Percentiles rank a stretch among this genome's conserved stretches.
Evolutionary conservation across 805 yeast genomes (phyloP).

Genomic region (Peterozyma xylosa): DNA sequence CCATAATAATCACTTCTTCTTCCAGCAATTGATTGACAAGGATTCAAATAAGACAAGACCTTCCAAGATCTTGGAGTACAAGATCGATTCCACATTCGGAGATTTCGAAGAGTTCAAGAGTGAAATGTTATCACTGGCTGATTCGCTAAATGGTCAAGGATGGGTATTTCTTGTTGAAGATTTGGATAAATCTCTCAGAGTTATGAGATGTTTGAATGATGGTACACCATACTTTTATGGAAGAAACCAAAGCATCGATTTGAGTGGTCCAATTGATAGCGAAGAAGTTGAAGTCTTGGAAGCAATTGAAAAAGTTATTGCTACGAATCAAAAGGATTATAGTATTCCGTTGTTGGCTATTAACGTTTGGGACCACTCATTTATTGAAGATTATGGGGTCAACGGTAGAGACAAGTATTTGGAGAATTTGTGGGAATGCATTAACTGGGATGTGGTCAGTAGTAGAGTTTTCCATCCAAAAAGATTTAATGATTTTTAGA

Average conservation of each 20-base stretch:
- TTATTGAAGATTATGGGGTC: constrained; percentile 76
- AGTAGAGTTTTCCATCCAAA: constrained; percentile 20
- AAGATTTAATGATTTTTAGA: constrained; percentile 4
- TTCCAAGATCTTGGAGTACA: constrained; percentile 16
- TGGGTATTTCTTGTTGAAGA: constrained; percentile 70
- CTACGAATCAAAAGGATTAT: constrained; percentile 42
- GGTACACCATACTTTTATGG: constrained; percentile 73
- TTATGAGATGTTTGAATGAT: constrained; percentile 56
- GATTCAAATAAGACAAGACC: constrained; percentile 5
- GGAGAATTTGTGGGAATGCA: constrained; percentile 65
- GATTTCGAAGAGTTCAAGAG: constrained; percentile 43
- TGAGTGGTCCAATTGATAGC: constrained; percentile 62
- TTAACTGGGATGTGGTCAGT: constrained; percentile 80
- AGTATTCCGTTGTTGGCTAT: constrained; percentile 70
- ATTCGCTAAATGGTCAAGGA: constrained; percentile 56
- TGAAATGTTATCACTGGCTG: constrained; percentile 42
- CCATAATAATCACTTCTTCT: constrained; percentile 86
- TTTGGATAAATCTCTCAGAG: constrained; percentile 47
- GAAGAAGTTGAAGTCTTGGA: constrained; percentile 42
- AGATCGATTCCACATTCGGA: constrained; percentile 30
- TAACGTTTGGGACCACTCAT: constrained; percentile 89
- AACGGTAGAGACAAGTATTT: constrained; percentile 68
- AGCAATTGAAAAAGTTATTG: constrained; percentile 33
- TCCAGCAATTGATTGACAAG: constrained; percentile 44
- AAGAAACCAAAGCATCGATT: constrained; percentile 64